phyloP scores from a whole-genome alignment of 331 rosid species.

The Malus hybrid region DNA sequence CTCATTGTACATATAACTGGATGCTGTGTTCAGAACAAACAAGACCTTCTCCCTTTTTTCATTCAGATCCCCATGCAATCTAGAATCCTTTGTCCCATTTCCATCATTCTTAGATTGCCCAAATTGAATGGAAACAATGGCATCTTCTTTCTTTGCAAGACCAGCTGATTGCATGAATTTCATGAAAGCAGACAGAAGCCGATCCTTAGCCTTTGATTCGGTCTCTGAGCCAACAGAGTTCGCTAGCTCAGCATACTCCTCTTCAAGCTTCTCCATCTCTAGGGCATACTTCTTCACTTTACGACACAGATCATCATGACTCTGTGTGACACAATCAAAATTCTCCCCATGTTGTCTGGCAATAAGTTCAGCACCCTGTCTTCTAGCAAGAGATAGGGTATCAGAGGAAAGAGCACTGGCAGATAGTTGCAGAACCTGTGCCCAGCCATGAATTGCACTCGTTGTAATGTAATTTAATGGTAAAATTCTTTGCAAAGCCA shows the following conservation, averaged over 20 bases:
- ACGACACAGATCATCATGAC: constrained; percentile 59
- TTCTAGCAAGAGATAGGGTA: constrained; percentile 68
- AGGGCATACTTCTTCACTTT: constrained; percentile 58
- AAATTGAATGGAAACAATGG: constrained; percentile 35
- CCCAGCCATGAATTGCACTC: constrained; percentile 93
- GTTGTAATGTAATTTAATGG: constrained; percentile 81
- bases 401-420: constrained; percentile 67
- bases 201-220: constrained; percentile 71
- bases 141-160: constrained; percentile 46
- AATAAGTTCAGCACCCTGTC: constrained; percentile 84
- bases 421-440: constrained; percentile 74
- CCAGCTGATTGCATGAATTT: constrained; percentile 66
- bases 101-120: constrained; percentile 42
- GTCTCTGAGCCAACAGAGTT: constrained; percentile 64
- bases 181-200: constrained; percentile 59
- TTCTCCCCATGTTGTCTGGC: constrained; percentile 46
- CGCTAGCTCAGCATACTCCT: constrained; percentile 59
- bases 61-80: constrained; percentile 39
- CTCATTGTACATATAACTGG: constrained; percentile 50
- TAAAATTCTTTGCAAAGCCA: constrained; percentile 81
- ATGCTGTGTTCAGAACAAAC: constrained; percentile 49
- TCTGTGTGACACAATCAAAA: constrained; percentile 45
- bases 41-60: constrained; percentile 56
- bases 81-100: constrained; percentile 32
- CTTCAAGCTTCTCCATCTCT: constrained; percentile 68